Evolutionary conservation across 192 early-diverging fungal genomes (phyloP).

Genomic region (Backusella australiensis): DNA sequence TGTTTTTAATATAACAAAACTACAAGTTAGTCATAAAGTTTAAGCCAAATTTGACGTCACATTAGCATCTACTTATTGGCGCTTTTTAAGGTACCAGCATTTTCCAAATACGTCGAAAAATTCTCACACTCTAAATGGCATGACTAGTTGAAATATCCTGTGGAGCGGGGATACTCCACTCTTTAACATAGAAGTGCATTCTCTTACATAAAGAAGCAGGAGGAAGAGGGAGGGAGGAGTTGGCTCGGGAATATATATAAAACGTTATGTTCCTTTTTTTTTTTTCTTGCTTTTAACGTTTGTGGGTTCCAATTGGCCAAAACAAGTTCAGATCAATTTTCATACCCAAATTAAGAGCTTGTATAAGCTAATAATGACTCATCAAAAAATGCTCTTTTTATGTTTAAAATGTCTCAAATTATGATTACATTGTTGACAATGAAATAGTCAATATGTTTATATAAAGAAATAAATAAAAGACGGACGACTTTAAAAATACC

Average conservation of each 20-base stretch:
- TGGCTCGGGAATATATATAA: too few relatives aligned
- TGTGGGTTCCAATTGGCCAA: background rate
- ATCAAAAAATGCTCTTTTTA: background rate
- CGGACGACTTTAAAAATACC: background rate
- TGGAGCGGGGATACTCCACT: background rate
- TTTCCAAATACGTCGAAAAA: background rate
- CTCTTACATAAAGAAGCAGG: background rate
- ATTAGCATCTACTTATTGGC: background rate
- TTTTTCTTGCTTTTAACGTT: too few relatives aligned
- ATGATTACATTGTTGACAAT: background rate
- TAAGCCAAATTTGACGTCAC: conserved; percentile 1
- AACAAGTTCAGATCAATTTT: background rate
- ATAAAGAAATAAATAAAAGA: background rate
- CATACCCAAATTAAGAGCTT: background rate
- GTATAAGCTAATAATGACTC: background rate
- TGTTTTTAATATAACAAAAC: background rate
- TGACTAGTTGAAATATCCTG: conserved; percentile 1
- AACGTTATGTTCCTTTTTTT: too few relatives aligned
- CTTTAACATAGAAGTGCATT: background rate
- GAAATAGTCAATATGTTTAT: background rate
- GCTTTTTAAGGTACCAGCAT: background rate
- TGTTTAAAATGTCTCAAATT: background rate
- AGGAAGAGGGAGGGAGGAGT: background rate
- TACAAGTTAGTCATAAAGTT: background rate
- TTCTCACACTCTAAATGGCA: conserved; percentile 3